Base-by-base conservation (phyloP, 2,329 filamentous ascomycete genomes). In the Colletotrichum camelliae region DNA sequence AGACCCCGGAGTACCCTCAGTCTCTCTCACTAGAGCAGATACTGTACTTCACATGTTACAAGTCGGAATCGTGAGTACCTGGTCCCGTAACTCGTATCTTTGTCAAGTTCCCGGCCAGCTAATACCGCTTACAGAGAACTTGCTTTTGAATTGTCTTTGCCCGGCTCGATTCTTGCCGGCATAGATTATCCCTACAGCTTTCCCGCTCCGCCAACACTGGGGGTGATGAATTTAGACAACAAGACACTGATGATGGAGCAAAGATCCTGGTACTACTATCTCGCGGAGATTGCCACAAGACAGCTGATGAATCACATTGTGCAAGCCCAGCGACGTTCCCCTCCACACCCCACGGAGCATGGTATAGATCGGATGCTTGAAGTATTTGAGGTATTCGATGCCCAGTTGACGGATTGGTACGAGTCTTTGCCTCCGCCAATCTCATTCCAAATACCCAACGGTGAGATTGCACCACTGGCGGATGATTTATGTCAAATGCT, bases 221-320 rank as follows among this genome's bases (percentile, higher is more conserved):
- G 64, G 4, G 64, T 57, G 5, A 43, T 33, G 64, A 77, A 31
- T 24, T 37, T 66, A 7, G 74, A 74, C 21, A 76, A 65, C 58
- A 76, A 76, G 29, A 6, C 18, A 10, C 70, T 74, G n/a, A 43
- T 74, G 48, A 62, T 43, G 72, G 76, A 77, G 7, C 69, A 77
- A 21, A 33, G 76, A 27, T 77, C 39, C 29, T 77, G 76, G 76
- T 76, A 77, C 16, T 77, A 77, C 48, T 77, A 76, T 16, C 43
- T 77, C 4, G 76, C 76, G 52, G 76, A 77, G 43, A 70, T 77
- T 15, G 66, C 76, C 6, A 74, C 76, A 4, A 43, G 70, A 9
- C 74, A 68, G 5, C 76, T 77, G 29, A 57, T 66, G n/a, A 74
- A 61, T 24, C 76, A 70, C 35, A 72, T 77, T 18, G 67, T 43